phyloP scores from a whole-genome alignment of 768 basidiomycete genomes.

The Lentinus tigrinus region DNA sequence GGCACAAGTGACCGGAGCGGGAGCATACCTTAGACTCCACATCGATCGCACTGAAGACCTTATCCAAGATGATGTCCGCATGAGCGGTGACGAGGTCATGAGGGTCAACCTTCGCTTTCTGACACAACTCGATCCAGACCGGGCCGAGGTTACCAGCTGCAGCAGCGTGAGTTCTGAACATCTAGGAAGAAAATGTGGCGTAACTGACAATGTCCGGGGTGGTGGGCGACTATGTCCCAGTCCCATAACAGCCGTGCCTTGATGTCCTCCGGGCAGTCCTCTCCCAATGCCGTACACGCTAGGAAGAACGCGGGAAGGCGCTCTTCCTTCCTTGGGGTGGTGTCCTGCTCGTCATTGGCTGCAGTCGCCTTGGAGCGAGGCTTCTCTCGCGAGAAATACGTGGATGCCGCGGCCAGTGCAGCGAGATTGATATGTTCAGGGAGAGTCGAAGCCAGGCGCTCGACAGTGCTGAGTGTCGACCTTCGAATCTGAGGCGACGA shows the following conservation, averaged over 20 bases:
- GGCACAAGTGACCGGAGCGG: background rate
- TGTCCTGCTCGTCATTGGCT: conserved; percentile 37
- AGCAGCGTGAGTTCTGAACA: no score
- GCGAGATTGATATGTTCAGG: conserved; percentile 53
- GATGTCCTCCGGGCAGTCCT: conserved; percentile 38
- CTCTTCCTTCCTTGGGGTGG: conserved; percentile 47
- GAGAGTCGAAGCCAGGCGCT: conserved; percentile 33
- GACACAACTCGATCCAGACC: conserved; percentile 81
- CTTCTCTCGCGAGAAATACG: conserved; percentile 42
- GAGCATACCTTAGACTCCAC: conserved; percentile 46
- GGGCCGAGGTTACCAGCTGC: conserved; percentile 52
- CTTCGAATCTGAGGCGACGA: conserved; percentile 53
- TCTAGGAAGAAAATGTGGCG: no score
- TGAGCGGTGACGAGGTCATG: conserved; percentile 51
- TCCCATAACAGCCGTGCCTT: conserved; percentile 51
- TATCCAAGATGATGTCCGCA: conserved; percentile 47
- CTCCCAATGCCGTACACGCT: conserved; percentile 47
- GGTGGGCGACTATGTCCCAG: conserved; percentile 70
- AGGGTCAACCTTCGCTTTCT: conserved; percentile 68
- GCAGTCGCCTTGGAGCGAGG: conserved; percentile 24
- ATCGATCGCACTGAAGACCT: conserved; percentile 47
- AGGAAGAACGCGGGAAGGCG: conserved; percentile 54
- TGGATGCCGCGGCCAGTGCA: conserved; percentile 58
- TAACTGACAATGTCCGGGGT: conserved; percentile 52
- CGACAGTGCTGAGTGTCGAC: conserved; percentile 42